Evolutionary conservation across 2,329 filamentous ascomycete species (phyloP).

Genomic region (Dactylellina haptotyla): DNA sequence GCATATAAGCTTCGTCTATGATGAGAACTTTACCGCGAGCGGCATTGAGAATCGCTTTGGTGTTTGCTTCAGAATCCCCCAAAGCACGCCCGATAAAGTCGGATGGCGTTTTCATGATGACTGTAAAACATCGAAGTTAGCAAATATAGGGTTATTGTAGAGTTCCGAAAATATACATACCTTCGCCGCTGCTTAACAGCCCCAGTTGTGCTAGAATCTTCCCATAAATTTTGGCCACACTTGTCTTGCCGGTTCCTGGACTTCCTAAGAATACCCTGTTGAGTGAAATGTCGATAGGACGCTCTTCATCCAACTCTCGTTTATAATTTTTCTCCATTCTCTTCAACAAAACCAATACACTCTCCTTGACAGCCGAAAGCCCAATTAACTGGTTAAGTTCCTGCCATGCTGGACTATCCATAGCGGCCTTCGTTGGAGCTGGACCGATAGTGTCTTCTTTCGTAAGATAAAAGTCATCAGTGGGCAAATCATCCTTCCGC

Average conservation of each 20-base stretch:
- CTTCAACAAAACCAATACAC: slow-evolving; percentile 70
- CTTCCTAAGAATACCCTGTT: slow-evolving; percentile 77
- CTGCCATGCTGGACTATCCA: slow-evolving; percentile 67
- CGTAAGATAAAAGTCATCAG: slow-evolving; percentile 71
- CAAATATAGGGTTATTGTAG: neutral
- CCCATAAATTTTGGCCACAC: slow-evolving; percentile 77
- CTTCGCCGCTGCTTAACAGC: slow-evolving; percentile 73
- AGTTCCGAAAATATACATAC: neutral
- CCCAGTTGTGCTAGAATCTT: slow-evolving; percentile 75
- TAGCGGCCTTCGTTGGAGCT: slow-evolving; percentile 69
- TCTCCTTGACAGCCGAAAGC: slow-evolving; percentile 71
- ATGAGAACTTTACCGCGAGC: slow-evolving; percentile 78
- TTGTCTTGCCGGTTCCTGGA: slow-evolving; percentile 81
- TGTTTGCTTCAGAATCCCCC: slow-evolving; percentile 75
- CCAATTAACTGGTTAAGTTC: slow-evolving; percentile 71
- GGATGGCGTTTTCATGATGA: slow-evolving; percentile 74
- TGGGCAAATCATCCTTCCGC: slow-evolving; percentile 61
- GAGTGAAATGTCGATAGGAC: slow-evolving; percentile 69
- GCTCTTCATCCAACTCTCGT: slow-evolving; percentile 72
- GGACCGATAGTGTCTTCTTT: slow-evolving; percentile 78
- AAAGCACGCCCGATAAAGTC: slow-evolving; percentile 75
- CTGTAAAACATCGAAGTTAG: slow-evolving; percentile 58
- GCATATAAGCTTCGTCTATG: slow-evolving; percentile 81
- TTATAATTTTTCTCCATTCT: slow-evolving; percentile 72
- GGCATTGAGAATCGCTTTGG: slow-evolving; percentile 75